phyloP scores from a whole-genome alignment of 1,284 basidiomycete genomes.

The Thecaphora thlaspeos region DNA sequence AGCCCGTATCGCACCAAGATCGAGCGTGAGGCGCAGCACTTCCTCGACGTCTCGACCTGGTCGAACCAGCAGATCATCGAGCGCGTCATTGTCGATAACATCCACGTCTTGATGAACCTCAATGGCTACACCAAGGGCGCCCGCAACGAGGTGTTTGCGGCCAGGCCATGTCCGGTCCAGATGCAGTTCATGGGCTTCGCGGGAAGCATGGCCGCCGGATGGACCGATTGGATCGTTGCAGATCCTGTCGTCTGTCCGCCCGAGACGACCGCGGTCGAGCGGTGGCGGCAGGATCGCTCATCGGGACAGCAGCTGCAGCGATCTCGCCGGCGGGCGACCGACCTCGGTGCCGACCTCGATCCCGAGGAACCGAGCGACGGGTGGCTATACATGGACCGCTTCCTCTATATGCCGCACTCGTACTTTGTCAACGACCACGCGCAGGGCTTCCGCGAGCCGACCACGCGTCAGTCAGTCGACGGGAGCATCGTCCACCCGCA shows the following conservation, averaged over 20 bases:
- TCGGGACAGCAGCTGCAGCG: constrained; percentile 12
- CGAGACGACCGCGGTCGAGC: constrained; percentile 60
- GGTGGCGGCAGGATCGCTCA: constrained; percentile 55
- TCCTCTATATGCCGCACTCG: constrained; percentile 62
- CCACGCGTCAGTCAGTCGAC: constrained; percentile 8
- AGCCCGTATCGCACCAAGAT: constrained; percentile 65
- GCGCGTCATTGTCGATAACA: constrained; percentile 62
- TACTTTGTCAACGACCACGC: constrained; percentile 69
- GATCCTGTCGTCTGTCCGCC: constrained; percentile 65
- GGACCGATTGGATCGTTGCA: constrained; percentile 68
- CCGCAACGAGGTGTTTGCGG: constrained; percentile 67
- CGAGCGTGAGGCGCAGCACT: constrained; percentile 62
- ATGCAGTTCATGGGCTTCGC: constrained; percentile 63
- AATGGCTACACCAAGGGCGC: constrained; percentile 71
- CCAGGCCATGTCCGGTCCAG: constrained; percentile 65
- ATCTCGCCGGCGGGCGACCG: constrained; percentile 41
- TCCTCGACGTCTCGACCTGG: constrained; percentile 64
- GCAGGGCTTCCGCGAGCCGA: constrained; percentile 61
- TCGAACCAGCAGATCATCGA: constrained; percentile 61
- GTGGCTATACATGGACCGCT: constrained; percentile 64
- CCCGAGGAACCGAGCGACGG: constrained; percentile 62
- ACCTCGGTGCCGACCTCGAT: constrained; percentile 62
- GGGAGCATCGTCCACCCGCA: constrained; percentile 5
- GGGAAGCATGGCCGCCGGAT: constrained; percentile 65
- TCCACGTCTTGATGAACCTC: constrained; percentile 66